Percentiles rank a stretch among this genome's conserved stretches.
Evolutionary conservation across 768 basidiomycete genomes (phyloP).

Genomic region (Podaxis sp.): DNA sequence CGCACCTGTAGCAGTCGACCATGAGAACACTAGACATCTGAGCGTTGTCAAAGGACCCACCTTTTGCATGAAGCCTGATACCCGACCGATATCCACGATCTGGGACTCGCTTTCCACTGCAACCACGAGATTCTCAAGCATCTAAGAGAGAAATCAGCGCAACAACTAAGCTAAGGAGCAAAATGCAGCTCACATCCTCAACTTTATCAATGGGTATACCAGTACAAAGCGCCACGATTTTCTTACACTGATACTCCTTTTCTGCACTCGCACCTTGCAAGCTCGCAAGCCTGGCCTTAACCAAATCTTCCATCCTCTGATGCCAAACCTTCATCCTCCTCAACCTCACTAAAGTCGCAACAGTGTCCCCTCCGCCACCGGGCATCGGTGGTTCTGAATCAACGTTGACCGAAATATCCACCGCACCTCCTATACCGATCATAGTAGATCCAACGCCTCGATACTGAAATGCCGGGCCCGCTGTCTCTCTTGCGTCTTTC

Average conservation of each 20-base stretch:
- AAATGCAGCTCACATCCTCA: conserved; percentile 68
- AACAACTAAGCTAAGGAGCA: conserved; percentile 17
- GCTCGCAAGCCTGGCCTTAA: conserved; percentile 65
- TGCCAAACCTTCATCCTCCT: conserved; percentile 85
- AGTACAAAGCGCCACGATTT: conserved; percentile 86
- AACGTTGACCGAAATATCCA: conserved; percentile 62
- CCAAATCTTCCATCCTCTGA: conserved; percentile 69
- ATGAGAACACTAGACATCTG: background rate
- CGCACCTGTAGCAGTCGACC: conserved; percentile 41
- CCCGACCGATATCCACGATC: conserved; percentile 78
- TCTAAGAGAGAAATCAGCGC: conserved; percentile 39
- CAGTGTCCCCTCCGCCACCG: conserved; percentile 42
- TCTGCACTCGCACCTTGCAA: conserved; percentile 82
- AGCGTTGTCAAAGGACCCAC: conserved; percentile 34
- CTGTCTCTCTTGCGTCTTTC: conserved; percentile 37
- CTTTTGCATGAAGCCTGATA: conserved; percentile 92
- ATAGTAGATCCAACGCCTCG: conserved; percentile 69
- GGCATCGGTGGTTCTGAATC: conserved; percentile 78
- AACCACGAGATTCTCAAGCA: conserved; percentile 81
- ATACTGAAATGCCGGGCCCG: conserved; percentile 69
- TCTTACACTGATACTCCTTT: conserved; percentile 90
- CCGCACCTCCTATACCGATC: conserved; percentile 59
- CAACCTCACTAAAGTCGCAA: conserved; percentile 65
- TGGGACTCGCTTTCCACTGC: conserved; percentile 88
- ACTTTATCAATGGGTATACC: conserved; percentile 86